A percentile compares a stretch with the other conserved stretches of the same genome.
Conservation (phyloP, 495 filamentous ascomycete genomes). For the Amniculicola lignicola region DNA sequence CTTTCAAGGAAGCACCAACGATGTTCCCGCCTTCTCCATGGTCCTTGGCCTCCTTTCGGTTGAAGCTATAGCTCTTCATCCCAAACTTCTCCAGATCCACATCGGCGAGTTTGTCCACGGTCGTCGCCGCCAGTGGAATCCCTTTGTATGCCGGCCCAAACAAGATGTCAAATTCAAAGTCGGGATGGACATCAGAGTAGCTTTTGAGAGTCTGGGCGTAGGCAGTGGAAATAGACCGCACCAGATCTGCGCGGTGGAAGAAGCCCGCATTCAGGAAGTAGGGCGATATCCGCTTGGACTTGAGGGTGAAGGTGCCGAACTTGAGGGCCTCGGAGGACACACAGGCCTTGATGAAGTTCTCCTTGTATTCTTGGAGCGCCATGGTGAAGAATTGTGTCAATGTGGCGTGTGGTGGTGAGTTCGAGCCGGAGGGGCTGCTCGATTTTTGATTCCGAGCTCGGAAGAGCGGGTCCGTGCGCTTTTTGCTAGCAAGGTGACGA, state of each 20-base stretch:
- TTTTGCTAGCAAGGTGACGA: slow-evolving; percentile 1
- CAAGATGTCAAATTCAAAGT: slow-evolving; percentile 61
- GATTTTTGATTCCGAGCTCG: slow-evolving; percentile 7
- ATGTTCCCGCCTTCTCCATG: slow-evolving; percentile 93
- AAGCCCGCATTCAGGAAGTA: slow-evolving; percentile 97
- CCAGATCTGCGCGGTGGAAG: slow-evolving; percentile 72
- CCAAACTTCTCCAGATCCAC: slow-evolving; percentile 56
- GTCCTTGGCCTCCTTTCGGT: slow-evolving; percentile 91
- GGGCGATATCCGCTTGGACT: slow-evolving; percentile 88
- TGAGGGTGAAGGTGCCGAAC: slow-evolving; percentile 86
- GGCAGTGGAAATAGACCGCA: slow-evolving; percentile 68
- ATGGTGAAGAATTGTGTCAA: background rate
- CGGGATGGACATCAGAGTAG: slow-evolving; percentile 41
- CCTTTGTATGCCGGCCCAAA: slow-evolving; percentile 96
- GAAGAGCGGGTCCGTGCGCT: slow-evolving; percentile 18
- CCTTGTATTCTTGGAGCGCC: slow-evolving; percentile 48
- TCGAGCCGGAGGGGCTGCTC: background rate
- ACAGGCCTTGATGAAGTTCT: slow-evolving; percentile 67
- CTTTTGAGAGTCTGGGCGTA: slow-evolving; percentile 69
- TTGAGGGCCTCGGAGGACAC: slow-evolving; percentile 72
- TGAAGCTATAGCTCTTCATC: slow-evolving; percentile 76
- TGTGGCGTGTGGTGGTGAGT: background rate
- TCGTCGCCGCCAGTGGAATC: slow-evolving; percentile 76
- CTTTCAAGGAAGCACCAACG: slow-evolving; percentile 78
- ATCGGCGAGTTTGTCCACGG: slow-evolving; percentile 64